Percentiles rank a stretch among this genome's conserved stretches.
Conservation (phyloP, 768 basidiomycete species). For the Mrakia gelida region DNA sequence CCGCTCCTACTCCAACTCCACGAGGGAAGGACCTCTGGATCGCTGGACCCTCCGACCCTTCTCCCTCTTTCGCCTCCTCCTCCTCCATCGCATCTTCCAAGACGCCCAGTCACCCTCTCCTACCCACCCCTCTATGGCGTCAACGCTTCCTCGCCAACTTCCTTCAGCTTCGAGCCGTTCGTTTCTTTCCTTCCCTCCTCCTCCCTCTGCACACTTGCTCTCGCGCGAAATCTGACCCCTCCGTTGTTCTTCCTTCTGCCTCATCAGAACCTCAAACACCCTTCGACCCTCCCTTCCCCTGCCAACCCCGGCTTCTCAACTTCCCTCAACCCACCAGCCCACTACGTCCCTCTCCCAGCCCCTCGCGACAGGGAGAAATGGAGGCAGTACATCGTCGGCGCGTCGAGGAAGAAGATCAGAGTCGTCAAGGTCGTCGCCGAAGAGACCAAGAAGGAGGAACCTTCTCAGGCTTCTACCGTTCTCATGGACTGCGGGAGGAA, state of each 20-base stretch:
- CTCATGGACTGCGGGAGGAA: too few species aligned
- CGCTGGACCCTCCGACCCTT: slow-evolving; percentile 12
- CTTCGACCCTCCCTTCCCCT: not conserved
- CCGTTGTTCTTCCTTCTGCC: not conserved
- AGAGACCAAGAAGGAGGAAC: not conserved
- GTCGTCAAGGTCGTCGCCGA: not conserved
- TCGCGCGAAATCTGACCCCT: not conserved
- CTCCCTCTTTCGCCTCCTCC: not conserved
- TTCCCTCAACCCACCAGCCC: slow-evolving; percentile 2
- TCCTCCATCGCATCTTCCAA: not conserved
- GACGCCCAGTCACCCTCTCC: not conserved
- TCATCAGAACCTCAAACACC: slow-evolving; percentile 9
- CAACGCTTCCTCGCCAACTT: slow-evolving; percentile 11
- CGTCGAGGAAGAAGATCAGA: not conserved
- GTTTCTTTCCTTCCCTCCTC: not conserved
- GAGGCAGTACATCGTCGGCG: slow-evolving; percentile 13
- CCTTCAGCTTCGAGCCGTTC: slow-evolving; percentile 2
- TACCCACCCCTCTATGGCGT: slow-evolving; percentile 3
- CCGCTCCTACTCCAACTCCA: not conserved
- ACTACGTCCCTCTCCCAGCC: slow-evolving; percentile 7
- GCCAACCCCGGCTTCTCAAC: slow-evolving; percentile 9
- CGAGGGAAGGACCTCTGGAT: not conserved
- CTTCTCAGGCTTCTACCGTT: too few species aligned
- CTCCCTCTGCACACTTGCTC: not conserved
- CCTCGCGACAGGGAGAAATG: not conserved